Conservation (phyloP, 306 rosid genomes). For the Rosa persica region DNA sequence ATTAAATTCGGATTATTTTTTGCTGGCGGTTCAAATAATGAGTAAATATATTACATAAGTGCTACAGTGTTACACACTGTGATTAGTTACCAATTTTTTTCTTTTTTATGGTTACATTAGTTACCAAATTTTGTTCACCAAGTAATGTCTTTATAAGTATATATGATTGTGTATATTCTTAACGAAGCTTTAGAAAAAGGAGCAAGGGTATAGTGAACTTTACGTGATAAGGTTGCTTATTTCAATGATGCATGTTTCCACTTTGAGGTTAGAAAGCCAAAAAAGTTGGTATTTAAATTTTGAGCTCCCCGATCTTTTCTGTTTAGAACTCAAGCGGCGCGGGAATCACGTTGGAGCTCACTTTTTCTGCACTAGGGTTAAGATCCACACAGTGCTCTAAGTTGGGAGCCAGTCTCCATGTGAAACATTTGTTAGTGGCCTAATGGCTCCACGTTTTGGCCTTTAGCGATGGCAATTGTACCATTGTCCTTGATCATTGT, state of each 20-base stretch:
- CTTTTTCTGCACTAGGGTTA: background rate
- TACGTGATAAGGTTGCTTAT: background rate
- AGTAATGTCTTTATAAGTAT: no score
- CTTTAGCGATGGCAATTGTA: background rate
- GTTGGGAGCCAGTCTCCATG: background rate
- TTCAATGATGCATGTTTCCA: background rate
- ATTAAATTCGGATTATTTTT: no score
- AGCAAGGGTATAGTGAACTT: background rate
- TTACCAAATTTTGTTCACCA: no score
- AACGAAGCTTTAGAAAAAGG: background rate
- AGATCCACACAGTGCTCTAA: background rate
- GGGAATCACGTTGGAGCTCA: background rate
- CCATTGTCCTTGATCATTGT: background rate
- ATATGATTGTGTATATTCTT: background rate
- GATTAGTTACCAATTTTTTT: no score
- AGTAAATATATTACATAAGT: no score
- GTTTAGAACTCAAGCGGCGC: background rate
- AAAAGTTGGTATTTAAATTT: background rate
- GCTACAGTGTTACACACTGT: background rate
- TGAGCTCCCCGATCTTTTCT: background rate
- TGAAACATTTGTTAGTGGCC: slow-evolving; percentile 3
- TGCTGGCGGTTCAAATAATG: background rate
- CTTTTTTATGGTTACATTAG: no score
- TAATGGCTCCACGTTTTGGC: slow-evolving; percentile 1
- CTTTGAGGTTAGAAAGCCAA: background rate